phyloP scores from a whole-genome alignment of 371 early-diverging fungal genomes.

The Mucor saturninus region DNA sequence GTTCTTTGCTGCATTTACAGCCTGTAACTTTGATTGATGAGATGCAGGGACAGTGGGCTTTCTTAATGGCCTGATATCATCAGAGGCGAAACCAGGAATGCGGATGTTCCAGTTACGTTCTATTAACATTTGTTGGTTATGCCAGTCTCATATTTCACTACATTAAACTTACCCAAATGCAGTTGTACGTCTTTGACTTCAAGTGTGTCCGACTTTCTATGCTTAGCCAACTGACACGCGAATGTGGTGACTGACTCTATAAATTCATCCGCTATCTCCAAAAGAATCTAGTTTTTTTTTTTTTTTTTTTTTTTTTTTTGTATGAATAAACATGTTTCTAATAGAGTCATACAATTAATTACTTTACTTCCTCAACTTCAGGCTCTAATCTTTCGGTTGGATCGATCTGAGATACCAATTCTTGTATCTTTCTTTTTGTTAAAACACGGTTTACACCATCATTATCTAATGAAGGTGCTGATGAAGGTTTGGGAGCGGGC shows the following conservation, averaged over 20 bases:
- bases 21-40: conserved; percentile 73
- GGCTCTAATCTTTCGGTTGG: conserved; percentile 84
- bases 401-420: conserved; percentile 88
- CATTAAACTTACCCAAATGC: conserved; percentile 71
- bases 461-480: conserved; percentile 33
- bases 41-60: conserved; percentile 66
- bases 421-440: conserved; percentile 86
- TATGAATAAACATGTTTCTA: background rate
- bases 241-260: conserved; percentile 86
- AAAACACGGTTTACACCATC: conserved; percentile 55
- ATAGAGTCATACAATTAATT: background rate
- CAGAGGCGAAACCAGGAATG: conserved; percentile 89
- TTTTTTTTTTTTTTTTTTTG: too few relatives aligned
- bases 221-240: conserved; percentile 90
- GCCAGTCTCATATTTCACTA: background rate
- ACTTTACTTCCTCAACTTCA: conserved; percentile 86
- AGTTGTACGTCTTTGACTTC: conserved; percentile 93
- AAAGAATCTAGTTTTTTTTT: conserved; percentile 58
- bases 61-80: conserved; percentile 78
- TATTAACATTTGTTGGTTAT: conserved; percentile 19
- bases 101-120: conserved; percentile 95
- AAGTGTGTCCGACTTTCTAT: conserved; percentile 81
- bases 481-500: conserved; percentile 23
- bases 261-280: conserved; percentile 93
- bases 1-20: conserved; percentile 63